Base-by-base conservation (phyloP, 2,329 filamentous ascomycete species). In the Pseudogymnoascus destructans region DNA sequence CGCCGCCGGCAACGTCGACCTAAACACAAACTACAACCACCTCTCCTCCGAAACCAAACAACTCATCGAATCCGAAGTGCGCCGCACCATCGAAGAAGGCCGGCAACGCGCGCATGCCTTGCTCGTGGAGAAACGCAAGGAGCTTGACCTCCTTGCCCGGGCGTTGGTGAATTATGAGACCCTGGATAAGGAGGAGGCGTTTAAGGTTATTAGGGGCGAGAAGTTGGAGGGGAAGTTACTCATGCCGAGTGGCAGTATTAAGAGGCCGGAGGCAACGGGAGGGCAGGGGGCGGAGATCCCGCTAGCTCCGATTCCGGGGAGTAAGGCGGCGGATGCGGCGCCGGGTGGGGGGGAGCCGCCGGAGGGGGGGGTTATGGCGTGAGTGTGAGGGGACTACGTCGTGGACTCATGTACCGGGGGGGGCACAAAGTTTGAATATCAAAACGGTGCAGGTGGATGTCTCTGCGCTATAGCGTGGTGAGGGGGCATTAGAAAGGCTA, bases 91-190 rank as follows among this genome's bases (percentile, higher is more conserved):
- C 42, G 86, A 90, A 66, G 91, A 93, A 67, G 87, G 86, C 13
- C 86, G 89, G 61, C 76, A 81, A 58, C 86, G 90, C 33, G 89
- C 91, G 0, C 76, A 73, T 40, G 79, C 80, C 52, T 77, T 97
- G 3, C 73, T 98, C 52, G 81, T 79, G 1, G 79, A 82, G 33
- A 89, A 87, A 70, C 82, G 90, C 59, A 85, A 86, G 60, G 92
- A 95, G 71, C 79, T 98, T 6, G 92, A 98, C 66, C 76, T 89
- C 9, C 76, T 98, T 8, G 92, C 93, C 25, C 84, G 91, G 67
- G 93, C 91, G 5, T 78, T 98, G 8, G 83, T 98, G 32, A 85
- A 96, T 71, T 97, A 96, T 71, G 93, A 98, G 76, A 96, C 90
- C 0, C 74, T 98, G 57, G 86, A 87, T 70, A 87, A 86, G 71